Evolutionary conservation across 202 grass and related monocot genomes (phyloP).

Genomic region (Carex sylvatica): DNA sequence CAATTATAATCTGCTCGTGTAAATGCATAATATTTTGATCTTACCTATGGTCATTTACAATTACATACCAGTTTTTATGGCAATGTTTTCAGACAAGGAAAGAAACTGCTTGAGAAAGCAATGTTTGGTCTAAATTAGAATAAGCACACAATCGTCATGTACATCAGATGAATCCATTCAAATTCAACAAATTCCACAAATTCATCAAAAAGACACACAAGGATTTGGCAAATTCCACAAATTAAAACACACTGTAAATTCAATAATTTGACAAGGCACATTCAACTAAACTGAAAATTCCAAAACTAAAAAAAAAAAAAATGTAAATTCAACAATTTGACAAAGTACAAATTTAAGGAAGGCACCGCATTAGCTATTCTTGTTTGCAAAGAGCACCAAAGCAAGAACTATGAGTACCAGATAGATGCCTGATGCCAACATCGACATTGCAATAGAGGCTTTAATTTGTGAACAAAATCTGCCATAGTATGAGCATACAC

Average conservation of each 20-base stretch:
- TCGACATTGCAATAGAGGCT: slow-evolving; percentile 19
- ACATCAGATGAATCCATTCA: too few relatives aligned
- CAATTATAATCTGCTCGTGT: too few relatives aligned
- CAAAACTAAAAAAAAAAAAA: not conserved
- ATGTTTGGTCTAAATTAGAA: not conserved
- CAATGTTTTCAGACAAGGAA: not conserved
- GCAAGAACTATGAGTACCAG: slow-evolving; percentile 4
- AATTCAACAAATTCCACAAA: too few relatives aligned
- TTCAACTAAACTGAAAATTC: not conserved
- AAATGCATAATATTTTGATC: too few relatives aligned
- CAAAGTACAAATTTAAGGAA: not conserved
- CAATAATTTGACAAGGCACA: not conserved
- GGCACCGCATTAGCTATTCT: not conserved
- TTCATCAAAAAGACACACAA: not conserved
- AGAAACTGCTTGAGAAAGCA: not conserved
- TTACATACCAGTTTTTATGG: not conserved
- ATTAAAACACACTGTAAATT: not conserved
- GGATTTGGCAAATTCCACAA: not conserved
- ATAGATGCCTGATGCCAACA: not conserved
- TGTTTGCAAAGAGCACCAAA: slow-evolving; percentile 16
- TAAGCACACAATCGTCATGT: not conserved
- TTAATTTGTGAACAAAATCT: slow-evolving; percentile 14
- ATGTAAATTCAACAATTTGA: not conserved
- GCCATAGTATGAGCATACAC: not conserved
- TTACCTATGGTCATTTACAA: too few relatives aligned